Conservation (phyloP, 2,329 filamentous ascomycete genomes). For the Fusarium siculi region DNA sequence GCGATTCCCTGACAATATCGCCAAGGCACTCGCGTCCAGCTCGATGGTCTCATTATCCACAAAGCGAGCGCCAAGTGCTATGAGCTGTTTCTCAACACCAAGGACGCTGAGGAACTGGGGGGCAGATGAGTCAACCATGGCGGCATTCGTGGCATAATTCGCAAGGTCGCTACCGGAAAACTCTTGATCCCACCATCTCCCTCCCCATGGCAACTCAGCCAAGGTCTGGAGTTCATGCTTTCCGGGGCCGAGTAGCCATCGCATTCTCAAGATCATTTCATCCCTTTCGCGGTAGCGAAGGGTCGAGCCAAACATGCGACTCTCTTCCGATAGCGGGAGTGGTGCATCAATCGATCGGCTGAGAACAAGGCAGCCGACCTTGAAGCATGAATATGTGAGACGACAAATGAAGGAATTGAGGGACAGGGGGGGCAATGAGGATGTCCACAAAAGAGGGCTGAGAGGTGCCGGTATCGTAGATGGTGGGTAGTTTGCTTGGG, state of each 20-base stretch:
- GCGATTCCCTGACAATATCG: not conserved
- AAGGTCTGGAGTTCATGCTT: not conserved
- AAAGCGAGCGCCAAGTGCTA: not conserved
- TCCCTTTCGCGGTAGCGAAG: not conserved
- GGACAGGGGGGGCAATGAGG: not conserved
- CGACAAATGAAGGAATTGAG: not conserved
- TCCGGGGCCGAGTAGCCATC: not conserved
- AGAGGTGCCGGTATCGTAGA: not conserved
- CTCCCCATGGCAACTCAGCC: not conserved
- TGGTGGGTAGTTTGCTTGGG: not conserved
- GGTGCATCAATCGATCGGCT: not conserved
- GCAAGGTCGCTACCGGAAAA: not conserved
- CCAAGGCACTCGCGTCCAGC: not conserved
- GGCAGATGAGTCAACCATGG: not conserved
- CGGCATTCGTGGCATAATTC: not conserved
- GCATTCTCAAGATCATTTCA: not conserved
- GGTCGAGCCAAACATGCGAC: not conserved
- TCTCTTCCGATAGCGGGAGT: not conserved
- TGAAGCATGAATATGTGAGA: not conserved
- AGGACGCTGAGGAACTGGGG: not conserved
- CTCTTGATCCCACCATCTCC: not conserved
- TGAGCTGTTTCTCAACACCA: constrained; percentile 1
- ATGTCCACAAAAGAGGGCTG: not conserved
- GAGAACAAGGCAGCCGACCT: not conserved
- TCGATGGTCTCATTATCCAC: not conserved